Evolutionary conservation across 1,139 yeast genomes (phyloP).

Genomic region (Meyerozyma guilliermondii): DNA sequence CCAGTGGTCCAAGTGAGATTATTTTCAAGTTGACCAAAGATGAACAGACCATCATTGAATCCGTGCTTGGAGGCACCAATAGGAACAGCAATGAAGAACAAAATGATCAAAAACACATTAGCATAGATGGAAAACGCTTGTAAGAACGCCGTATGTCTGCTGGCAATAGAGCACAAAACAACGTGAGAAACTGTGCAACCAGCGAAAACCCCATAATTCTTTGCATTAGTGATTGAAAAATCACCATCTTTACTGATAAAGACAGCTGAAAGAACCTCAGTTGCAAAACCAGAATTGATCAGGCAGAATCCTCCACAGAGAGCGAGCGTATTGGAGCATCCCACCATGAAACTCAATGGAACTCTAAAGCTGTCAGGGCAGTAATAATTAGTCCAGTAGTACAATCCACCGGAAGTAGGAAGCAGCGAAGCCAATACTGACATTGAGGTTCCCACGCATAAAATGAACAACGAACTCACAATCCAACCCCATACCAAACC

Average conservation of each 20-base stretch:
- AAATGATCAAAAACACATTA: constrained; percentile 11
- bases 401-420: constrained; percentile 11
- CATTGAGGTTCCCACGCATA: constrained; percentile 8
- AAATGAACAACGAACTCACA: constrained; percentile 6
- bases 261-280: constrained; percentile 32
- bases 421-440: constrained; percentile 8
- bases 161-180: constrained; percentile 26
- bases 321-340: constrained; percentile 33
- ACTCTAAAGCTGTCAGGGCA: constrained; percentile 22
- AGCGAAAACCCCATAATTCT: constrained; percentile 33
- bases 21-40: constrained; percentile 16
- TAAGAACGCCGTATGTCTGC: constrained; percentile 17
- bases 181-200: constrained; percentile 26
- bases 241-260: constrained; percentile 26
- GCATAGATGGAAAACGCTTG: constrained; percentile 19
- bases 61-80: constrained; percentile 15
- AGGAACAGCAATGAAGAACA: constrained; percentile 23
- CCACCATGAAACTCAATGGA: constrained; percentile 31
- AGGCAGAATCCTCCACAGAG: constrained; percentile 35
- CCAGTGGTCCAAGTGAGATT: constrained; percentile 15
- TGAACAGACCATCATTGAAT: constrained; percentile 8
- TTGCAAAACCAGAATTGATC: constrained; percentile 35
- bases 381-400: constrained; percentile 9
- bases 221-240: constrained; percentile 27
- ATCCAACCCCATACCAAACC: constrained; percentile 11